Evolutionary conservation across 805 yeast species (phyloP), one percentile per base, ranked within the genome.

Genomic region (Candida multigemmis): DNA sequence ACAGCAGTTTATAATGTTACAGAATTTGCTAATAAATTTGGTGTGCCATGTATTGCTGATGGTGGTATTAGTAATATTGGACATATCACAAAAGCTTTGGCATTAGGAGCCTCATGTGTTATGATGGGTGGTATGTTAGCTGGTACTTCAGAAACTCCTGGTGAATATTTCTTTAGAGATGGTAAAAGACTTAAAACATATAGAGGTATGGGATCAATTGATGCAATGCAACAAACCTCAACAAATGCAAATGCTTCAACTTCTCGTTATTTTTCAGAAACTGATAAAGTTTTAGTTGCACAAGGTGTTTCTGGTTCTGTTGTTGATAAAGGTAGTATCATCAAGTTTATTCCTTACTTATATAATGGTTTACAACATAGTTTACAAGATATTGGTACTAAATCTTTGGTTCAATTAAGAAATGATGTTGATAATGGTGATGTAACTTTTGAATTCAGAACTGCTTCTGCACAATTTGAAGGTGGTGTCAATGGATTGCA

Each of bases 81-180:
- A 44, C 98, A 91, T 70, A 84, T 91, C 56, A 79, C 89, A 46
- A 91, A 91, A 70, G 98, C 98, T 27, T 61, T 89, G 45, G 89
- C 97, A 35, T 70, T 91, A 36, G 98, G 98, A 62, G 94, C 98
- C 19, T 86, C 97, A 12, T 70, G 81, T 61, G 94, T 87, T 41
- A 91, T 91, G 98, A 91, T 91, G 98, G 98, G 98, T 54, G 94
- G 96, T 65, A 78, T 91, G 74, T 71, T 91, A 49, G 98, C 98
- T 36, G 98, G 98, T 66, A 91, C 98, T 34, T 64, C 91, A 37
- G 98, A 91, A 69, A 80, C 97, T 37, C 98, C 98, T 48, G 98
- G 98, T 64, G 87, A 83, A 50, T 91, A 87, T 71, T 91, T 83
- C 68, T 91, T 78, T 80, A 77, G 94, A 55, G 98, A 91, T 53